Evolutionary conservation across 495 filamentous ascomycete species (phyloP), one percentile per base, ranked within the genome.

Genomic region (Penicillium coffeae): DNA sequence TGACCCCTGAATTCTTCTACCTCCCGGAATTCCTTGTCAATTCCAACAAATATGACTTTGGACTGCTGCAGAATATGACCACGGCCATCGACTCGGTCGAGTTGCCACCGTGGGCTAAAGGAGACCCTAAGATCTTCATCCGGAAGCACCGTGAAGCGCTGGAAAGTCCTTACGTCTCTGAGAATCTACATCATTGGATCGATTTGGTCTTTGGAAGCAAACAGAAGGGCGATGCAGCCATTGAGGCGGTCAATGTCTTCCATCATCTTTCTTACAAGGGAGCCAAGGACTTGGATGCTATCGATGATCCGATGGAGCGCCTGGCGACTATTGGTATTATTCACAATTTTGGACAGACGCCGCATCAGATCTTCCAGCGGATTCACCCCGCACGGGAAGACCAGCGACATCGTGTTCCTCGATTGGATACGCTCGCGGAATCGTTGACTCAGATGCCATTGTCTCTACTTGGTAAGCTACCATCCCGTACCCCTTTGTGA

Each of bases 301-400:
- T 98, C 57, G 81, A 84, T 34, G 93, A 98, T 60, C 87, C 87
- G 0, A 78, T 88, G 47, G 90, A 96, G 62, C 77, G 87, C 30
- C 68, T 88, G 14, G 87, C 88, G 3, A 91, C 89, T 0, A 96
- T 96, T 54, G 88, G 89, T 19, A 95, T 96, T 58, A 96, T 98
- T 50, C 90, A 98, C 68, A 96, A 96, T 60, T 98, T 98, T 67
- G 93, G 93, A 1, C 93, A 98, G 63, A 98, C 94, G 10, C 94
- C 94, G 2, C 83, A 92, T 65, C 93, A 98, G 65, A 85, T 96
- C 15, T 98, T 96, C 65, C 83, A 82, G 21, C 82, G 85, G 50
- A 74, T 84, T 13, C 93, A 98, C 67, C 81, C 85, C 7, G 63
- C 77, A 27, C 79, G 85, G 33, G 91, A 97, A 55, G 77, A 84